Evolutionary conservation across 306 rosid genomes (phyloP).

Genomic region (Cucumis cinereus): DNA sequence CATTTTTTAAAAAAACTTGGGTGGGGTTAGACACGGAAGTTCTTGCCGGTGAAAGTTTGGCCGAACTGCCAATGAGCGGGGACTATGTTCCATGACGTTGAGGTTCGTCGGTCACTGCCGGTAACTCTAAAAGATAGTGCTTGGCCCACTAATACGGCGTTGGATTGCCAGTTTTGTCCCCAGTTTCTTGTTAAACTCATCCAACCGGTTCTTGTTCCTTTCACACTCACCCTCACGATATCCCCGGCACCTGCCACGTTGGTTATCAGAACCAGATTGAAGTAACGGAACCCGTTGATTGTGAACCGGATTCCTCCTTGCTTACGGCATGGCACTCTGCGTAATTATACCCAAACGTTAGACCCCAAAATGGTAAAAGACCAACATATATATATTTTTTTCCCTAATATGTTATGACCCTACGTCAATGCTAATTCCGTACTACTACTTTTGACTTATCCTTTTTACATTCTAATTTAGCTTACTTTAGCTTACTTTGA

Average conservation of each 20-base stretch:
- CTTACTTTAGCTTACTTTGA: no score
- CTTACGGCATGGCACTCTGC: conserved; percentile 95
- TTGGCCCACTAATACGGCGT: conserved; percentile 76
- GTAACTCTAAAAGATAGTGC: conserved; percentile 65
- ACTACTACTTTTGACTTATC: no score
- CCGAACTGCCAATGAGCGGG: conserved; percentile 86
- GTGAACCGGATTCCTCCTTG: conserved; percentile 80
- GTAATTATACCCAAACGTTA: neutral
- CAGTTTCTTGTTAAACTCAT: conserved; percentile 86
- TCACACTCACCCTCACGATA: conserved; percentile 56
- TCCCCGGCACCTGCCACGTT: conserved; percentile 99
- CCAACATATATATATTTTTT: no score
- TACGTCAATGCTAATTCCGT: no score
- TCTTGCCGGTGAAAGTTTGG: conserved; percentile 87
- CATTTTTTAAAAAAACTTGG: no score
- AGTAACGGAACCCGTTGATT: conserved; percentile 73
- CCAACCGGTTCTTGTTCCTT: conserved; percentile 67
- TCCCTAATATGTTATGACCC: no score
- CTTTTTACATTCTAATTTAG: no score
- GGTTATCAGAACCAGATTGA: conserved; percentile 70
- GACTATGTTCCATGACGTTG: conserved; percentile 84
- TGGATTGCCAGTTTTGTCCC: conserved; percentile 99
- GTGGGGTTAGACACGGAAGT: conserved; percentile 51
- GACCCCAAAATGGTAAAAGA: neutral
- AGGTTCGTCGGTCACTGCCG: conserved; percentile 68